Base-by-base conservation (phyloP, 2,329 filamentous ascomycete genomes). In the Penicillium sp. region DNA sequence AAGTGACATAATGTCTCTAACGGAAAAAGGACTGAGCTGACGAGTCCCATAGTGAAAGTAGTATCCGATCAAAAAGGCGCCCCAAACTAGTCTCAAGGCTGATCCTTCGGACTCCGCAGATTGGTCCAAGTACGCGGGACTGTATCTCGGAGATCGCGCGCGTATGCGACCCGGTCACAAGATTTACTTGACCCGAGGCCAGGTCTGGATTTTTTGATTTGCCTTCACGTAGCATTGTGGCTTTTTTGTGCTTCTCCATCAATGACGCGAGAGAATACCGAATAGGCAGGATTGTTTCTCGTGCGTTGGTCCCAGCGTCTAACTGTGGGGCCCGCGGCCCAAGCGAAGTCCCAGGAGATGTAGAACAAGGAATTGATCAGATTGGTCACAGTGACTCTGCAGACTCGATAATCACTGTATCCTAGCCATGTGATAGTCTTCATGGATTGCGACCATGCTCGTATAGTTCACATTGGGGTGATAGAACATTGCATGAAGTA, bases 401-500 rank as follows among this genome's bases (percentile, higher is more conserved):
- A 42, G n/a, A 42, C 23, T 42, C 39, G 19, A 23, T 23, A 23
- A 23, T 42, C 19, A 19, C 4, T 42, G 39, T 21, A 23, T 23
- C 1, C 3, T 21, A 42, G 4, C 11, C 10, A 39, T 23, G n/a
- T 42, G 2, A 23, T 23, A 23, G 39, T 42, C 19, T 14, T 19
- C 19, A 19, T 19, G 19, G 19, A 19, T 19, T 19, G 19, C 19
- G 19, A 19, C 19, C 19, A 19, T 19, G 19, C 19, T 19, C 19
- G 19, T 19, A 19, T 19, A 19, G 19, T 19, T 19, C 19, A 19
- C 19, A 5, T 77, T 4, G 72, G 70, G 64, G 3, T 80, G 69
- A 61, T 82, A 84, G 53, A 84, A 83, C 31, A 85, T 66, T 0
- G 78, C 70, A 11, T 72, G 76, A 3, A 85, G 68, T 81, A 85